A percentile compares a stretch with the other conserved stretches of the same genome.
Evolutionary conservation across 768 basidiomycete species (phyloP).

Genomic region (Boletellus emodensis): DNA sequence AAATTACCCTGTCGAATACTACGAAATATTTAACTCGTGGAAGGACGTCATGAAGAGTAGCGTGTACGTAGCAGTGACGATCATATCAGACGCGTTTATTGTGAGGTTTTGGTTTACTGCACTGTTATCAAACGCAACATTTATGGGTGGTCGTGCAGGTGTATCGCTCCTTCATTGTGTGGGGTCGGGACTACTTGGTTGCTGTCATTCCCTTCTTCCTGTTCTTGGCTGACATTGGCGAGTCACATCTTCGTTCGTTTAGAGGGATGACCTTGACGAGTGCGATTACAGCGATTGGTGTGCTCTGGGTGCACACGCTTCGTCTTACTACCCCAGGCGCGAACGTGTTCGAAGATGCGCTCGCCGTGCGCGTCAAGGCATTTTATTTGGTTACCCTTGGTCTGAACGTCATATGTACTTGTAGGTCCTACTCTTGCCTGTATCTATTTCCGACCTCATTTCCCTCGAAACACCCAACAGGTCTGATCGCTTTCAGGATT

Average conservation of each 20-base stretch:
- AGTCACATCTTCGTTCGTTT: background rate
- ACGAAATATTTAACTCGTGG: background rate
- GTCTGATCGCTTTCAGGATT: background rate
- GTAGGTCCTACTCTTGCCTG: background rate
- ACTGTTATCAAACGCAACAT: background rate
- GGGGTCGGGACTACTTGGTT: background rate
- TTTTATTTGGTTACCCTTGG: background rate
- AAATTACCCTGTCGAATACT: background rate
- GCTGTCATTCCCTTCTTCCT: background rate
- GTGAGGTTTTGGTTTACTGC: background rate
- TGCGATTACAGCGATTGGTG: background rate
- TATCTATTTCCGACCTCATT: background rate
- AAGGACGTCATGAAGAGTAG: background rate
- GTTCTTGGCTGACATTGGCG: background rate
- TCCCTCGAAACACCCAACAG: background rate
- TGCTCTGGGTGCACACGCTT: background rate
- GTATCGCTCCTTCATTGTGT: background rate
- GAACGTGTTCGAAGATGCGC: background rate
- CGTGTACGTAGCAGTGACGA: background rate
- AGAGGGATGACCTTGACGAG: too few relatives aligned
- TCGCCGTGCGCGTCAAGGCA: background rate
- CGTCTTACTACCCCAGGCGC: background rate
- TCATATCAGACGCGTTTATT: background rate
- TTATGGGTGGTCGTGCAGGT: background rate
- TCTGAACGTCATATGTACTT: background rate